Evolutionary conservation across 768 basidiomycete genomes (phyloP).

Genomic region (Wakefieldia striispora): DNA sequence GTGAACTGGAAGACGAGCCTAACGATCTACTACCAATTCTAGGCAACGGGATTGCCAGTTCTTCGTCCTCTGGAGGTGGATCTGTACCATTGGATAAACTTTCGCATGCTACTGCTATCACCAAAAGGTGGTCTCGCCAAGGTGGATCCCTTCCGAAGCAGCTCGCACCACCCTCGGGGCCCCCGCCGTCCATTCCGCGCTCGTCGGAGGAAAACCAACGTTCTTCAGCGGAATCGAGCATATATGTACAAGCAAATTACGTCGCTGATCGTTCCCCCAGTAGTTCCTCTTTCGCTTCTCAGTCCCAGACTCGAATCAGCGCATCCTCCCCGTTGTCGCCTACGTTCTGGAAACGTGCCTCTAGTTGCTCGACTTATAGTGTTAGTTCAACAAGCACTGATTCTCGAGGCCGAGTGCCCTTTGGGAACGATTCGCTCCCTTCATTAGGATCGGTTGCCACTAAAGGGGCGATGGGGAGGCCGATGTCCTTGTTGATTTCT

Average conservation of each 20-base stretch:
- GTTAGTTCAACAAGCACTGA: slow-evolving; percentile 42
- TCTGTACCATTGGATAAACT: slow-evolving; percentile 29
- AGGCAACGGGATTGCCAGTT: not conserved
- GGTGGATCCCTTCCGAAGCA: slow-evolving; percentile 46
- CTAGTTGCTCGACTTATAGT: slow-evolving; percentile 49
- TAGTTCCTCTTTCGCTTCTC: slow-evolving; percentile 38
- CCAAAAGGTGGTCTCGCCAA: slow-evolving; percentile 56
- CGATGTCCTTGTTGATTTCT: slow-evolving; percentile 22
- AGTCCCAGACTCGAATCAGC: slow-evolving; percentile 26
- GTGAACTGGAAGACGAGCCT: slow-evolving; percentile 4
- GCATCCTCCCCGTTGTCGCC: slow-evolving; percentile 45
- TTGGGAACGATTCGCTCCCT: slow-evolving; percentile 6
- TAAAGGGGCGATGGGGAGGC: slow-evolving; percentile 9
- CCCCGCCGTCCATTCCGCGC: slow-evolving; percentile 49
- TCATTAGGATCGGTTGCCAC: slow-evolving; percentile 8
- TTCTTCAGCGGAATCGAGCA: slow-evolving; percentile 21
- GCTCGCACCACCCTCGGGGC: slow-evolving; percentile 57
- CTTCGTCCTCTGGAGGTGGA: not conserved
- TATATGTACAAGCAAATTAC: slow-evolving; percentile 32
- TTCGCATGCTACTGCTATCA: slow-evolving; percentile 20
- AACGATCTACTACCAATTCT: not conserved
- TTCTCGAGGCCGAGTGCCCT: slow-evolving; percentile 27
- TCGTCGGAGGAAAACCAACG: slow-evolving; percentile 22
- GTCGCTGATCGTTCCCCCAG: slow-evolving; percentile 35
- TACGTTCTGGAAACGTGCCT: slow-evolving; percentile 53